Conservation (phyloP, 225 moss, liverwort and hornwort genomes). For the Sphagnum tenellum region DNA sequence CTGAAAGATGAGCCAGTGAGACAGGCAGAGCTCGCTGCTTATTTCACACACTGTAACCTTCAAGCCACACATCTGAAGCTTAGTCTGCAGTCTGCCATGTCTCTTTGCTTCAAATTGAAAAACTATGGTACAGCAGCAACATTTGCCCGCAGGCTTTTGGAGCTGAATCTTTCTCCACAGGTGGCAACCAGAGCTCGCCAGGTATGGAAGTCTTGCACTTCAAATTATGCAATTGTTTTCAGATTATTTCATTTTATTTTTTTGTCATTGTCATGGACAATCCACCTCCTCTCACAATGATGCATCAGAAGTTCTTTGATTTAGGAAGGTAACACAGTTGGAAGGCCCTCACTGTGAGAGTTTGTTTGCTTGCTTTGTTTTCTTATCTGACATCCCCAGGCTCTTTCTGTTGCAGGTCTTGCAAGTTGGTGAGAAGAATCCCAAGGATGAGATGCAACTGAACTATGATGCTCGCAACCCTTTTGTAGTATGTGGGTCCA, state of each 20-base stretch:
- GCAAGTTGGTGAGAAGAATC: conserved; percentile 36
- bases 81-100: conserved; percentile 83
- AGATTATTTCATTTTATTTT: no score
- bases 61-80: conserved; percentile 83
- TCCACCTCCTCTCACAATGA: no score
- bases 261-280: no score
- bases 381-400: no score
- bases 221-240: no score
- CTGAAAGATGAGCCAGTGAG: conserved; percentile 66
- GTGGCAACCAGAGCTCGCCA: conserved; percentile 71
- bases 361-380: no score
- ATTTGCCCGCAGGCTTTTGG: conserved; percentile 69
- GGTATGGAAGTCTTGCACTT: conserved; percentile 13
- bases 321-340: no score
- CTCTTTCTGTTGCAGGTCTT: conserved; percentile 1
- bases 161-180: conserved; percentile 52
- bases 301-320: no score
- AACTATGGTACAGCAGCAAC: conserved; percentile 78
- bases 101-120: conserved; percentile 54
- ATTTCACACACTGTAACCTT: conserved; percentile 87
- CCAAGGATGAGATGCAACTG: conserved; percentile 29
- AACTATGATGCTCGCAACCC: conserved; percentile 54
- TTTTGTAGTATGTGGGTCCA: conserved; percentile 43
- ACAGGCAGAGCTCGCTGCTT: conserved; percentile 86
- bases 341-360: no score